Evolutionary conservation across 1,284 basidiomycete species (phyloP).

Genomic region (Tetrapyrgos nigripes): DNA sequence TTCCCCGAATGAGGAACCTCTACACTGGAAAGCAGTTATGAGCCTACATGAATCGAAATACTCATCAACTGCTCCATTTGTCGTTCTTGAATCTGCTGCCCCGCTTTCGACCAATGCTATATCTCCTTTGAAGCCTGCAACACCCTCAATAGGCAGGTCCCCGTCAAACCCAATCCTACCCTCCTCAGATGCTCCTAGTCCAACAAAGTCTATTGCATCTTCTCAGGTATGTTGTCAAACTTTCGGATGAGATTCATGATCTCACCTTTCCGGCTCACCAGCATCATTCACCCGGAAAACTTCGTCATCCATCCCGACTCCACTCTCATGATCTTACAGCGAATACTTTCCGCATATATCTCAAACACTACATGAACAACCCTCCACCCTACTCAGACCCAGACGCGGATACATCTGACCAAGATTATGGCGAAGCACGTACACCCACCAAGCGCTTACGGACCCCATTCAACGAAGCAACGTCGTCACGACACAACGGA

Average conservation of each 20-base stretch:
- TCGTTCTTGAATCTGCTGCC: conserved; percentile 41
- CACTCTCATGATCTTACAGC: conserved; percentile 67
- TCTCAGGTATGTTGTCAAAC: conserved; percentile 2
- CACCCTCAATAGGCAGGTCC: background rate
- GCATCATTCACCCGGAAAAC: conserved; percentile 48
- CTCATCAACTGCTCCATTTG: conserved; percentile 51
- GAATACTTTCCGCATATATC: conserved; percentile 73
- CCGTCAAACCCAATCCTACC: background rate
- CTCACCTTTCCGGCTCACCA: no score
- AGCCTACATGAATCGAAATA: conserved; percentile 62
- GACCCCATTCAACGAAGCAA: background rate
- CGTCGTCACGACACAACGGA: background rate
- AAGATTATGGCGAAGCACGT: conserved; percentile 20
- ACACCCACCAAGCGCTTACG: conserved; percentile 38
- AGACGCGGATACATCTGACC: background rate
- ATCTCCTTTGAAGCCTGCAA: background rate
- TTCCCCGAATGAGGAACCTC: conserved; percentile 63
- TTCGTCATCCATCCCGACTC: conserved; percentile 73
- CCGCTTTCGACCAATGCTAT: conserved; percentile 22
- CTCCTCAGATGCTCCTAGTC: conserved; percentile 6
- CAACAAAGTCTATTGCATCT: conserved; percentile 5
- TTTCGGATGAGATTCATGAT: conserved; percentile 13
- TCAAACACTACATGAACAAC: conserved; percentile 80
- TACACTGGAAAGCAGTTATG: conserved; percentile 61
- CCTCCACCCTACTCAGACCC: conserved; percentile 21